Evolutionary conservation across 768 basidiomycete species (phyloP), one percentile per base, ranked within the genome.

Genomic region (Cyathus striatus): DNA sequence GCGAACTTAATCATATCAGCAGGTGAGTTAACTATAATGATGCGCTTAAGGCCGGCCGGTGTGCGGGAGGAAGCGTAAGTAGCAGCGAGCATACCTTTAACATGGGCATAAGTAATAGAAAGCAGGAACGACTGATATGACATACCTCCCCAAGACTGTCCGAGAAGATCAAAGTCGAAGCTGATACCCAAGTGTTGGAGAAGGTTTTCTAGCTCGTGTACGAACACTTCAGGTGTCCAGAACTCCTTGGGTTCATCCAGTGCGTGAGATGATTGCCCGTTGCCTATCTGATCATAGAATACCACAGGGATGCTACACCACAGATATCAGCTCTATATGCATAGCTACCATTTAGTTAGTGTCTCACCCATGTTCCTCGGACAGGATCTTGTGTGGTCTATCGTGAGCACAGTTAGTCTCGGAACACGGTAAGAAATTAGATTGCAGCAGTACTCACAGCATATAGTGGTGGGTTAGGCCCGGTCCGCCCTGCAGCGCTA

Each of bases 11-110:
- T 9, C 13, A 36, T 20, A 1, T 12, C 13, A 68, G 63, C 59
- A 58, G 62, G 59, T 0, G 61, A 53, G 23, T 62, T 67, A 5
- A 58, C 53, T 14, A 69, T 49, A 22, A 68, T 56, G 1, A 70
- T 47, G 6, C 56, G 48, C 16, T 47, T 46, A 10, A 62, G 42
- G 2, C 61, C 61, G 6, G 38, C 26, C 0, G 52, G 58, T 10
- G 40, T 17, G 9, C 48, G 49, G 16, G 53, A 37, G 27, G 51
- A 46, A 30, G 57, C 54, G 26, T 49, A 50, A 10, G 49, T 38
- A 18, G 18, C 38, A 10, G 38, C 38, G 2, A 40, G 38, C 38
- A 40, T 40, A 18, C 35, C 35, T 36, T 9, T 18, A 36, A 36
- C 12, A 13, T 2, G 13, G 17, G 9, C 35, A 36, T 14, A 12